Conservation (phyloP, 331 rosid species). For the Malus hybrid region DNA sequence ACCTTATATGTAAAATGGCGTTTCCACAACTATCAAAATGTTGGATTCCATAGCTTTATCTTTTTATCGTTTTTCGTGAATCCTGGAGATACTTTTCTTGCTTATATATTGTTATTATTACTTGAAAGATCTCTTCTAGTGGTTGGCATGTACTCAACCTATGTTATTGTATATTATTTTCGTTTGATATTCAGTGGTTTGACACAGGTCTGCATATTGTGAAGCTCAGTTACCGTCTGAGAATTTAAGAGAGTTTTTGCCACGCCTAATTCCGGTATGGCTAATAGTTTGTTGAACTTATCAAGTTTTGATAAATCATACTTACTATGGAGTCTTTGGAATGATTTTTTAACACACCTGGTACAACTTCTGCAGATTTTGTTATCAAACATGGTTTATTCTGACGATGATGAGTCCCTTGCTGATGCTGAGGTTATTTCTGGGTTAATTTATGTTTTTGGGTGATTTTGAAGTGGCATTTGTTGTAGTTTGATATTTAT, state of each 20-base stretch:
- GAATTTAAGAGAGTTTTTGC: constrained; percentile 82
- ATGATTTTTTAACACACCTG: constrained; percentile 14
- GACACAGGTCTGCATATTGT: constrained; percentile 90
- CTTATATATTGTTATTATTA: not conserved
- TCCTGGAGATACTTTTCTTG: not conserved
- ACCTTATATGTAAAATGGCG: not conserved
- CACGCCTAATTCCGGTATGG: constrained; percentile 87
- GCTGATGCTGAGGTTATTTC: constrained; percentile 86
- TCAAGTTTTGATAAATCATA: not conserved
- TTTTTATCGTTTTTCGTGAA: not conserved
- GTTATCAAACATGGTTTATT: constrained; percentile 93
- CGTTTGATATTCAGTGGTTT: constrained; percentile 1
- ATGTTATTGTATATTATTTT: not conserved
- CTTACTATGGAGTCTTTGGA: constrained; percentile 11
- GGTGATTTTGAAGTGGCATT: constrained; percentile 16
- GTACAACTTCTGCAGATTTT: constrained; percentile 45
- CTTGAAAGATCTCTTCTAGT: not conserved
- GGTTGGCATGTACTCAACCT: not conserved
- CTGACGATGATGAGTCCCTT: constrained; percentile 94
- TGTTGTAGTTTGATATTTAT: constrained; percentile 22
- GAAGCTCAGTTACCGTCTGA: constrained; percentile 94
- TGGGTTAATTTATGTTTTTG: constrained; percentile 15
- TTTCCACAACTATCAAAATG: not conserved
- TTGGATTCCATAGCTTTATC: not conserved
- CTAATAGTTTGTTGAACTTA: constrained; percentile 9